Percentiles rank a stretch among this genome's conserved stretches.
phyloP scores from a whole-genome alignment of 768 basidiomycete species.

The Boletus barrowsii region DNA sequence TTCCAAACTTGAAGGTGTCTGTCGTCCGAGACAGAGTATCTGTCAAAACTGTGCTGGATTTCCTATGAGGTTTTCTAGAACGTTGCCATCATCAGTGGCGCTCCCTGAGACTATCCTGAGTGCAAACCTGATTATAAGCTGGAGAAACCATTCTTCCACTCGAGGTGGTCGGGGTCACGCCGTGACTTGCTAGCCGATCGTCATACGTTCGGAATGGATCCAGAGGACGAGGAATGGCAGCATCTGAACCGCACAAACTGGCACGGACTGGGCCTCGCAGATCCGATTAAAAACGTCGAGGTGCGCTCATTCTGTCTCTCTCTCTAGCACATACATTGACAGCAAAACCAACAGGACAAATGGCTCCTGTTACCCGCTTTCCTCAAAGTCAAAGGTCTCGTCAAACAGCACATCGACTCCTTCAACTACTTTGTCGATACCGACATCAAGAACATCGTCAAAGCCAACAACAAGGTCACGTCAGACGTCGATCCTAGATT shows the following conservation, averaged over 20 bases:
- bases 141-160: not conserved
- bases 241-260: constrained; percentile 54
- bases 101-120: no score
- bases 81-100: no score
- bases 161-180: not conserved
- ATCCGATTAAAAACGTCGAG: constrained; percentile 88
- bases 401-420: constrained; percentile 98
- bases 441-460: constrained; percentile 95
- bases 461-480: constrained; percentile 88
- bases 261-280: constrained; percentile 78
- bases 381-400: constrained; percentile 94
- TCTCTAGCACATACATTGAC: constrained; percentile 1
- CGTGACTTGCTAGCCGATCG: not conserved
- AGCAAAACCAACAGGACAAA: constrained; percentile 69
- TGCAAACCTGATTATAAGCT: no score
- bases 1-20: no score
- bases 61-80: no score
- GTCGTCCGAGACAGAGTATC: no score
- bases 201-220: not conserved
- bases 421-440: constrained; percentile 99
- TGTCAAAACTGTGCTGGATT: no score
- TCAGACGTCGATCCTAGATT: constrained; percentile 97
- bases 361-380: constrained; percentile 97
- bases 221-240: constrained; percentile 55
- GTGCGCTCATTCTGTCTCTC: constrained; percentile 42